These are phyloP conservation scores for Leishmania guyanensis DNA, from an alignment of 208 protist species.

Conservation along the genomic window DNA sequence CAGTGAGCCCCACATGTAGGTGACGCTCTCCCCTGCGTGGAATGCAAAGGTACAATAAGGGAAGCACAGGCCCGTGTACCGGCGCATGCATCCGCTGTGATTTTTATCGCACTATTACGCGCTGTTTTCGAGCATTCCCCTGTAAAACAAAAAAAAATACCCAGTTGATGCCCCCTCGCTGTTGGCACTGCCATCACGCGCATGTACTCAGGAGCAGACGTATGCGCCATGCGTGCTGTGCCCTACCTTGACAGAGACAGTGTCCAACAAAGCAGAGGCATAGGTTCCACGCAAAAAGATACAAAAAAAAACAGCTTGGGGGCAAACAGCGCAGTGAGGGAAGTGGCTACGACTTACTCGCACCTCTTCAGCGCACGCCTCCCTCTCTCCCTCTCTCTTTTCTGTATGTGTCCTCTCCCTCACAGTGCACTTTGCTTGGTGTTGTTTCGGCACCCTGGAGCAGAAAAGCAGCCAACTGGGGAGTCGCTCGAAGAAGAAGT, in stretches of 20 bases:
- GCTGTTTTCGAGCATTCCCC: neutral
- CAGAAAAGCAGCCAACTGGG: neutral
- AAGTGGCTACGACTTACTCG: neutral
- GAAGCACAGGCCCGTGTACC: neutral
- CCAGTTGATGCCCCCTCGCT: neutral
- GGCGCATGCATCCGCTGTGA: neutral
- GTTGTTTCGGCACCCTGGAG: neutral
- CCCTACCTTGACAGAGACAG: neutral
- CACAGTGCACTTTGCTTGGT: neutral
- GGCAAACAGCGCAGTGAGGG: neutral
- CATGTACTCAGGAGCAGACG: neutral
- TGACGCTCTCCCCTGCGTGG: neutral
- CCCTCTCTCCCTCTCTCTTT: neutral
- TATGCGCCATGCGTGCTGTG: neutral
- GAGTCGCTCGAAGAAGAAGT: neutral
- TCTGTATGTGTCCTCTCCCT: too few relatives aligned
- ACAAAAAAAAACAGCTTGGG: neutral
- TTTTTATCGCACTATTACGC: neutral
- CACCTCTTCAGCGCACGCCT: neutral
- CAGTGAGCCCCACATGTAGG: neutral
- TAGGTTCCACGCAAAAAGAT: neutral
- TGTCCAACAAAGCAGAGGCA: neutral
- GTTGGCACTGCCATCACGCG: neutral
- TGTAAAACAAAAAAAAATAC: neutral
- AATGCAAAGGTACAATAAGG: neutral